A percentile compares a stretch with the other conserved stretches of the same genome.
These are phyloP conservation scores for Solanum clarkiae DNA, from an alignment of 257 asterid genomes.

Conservation along the genomic window DNA sequence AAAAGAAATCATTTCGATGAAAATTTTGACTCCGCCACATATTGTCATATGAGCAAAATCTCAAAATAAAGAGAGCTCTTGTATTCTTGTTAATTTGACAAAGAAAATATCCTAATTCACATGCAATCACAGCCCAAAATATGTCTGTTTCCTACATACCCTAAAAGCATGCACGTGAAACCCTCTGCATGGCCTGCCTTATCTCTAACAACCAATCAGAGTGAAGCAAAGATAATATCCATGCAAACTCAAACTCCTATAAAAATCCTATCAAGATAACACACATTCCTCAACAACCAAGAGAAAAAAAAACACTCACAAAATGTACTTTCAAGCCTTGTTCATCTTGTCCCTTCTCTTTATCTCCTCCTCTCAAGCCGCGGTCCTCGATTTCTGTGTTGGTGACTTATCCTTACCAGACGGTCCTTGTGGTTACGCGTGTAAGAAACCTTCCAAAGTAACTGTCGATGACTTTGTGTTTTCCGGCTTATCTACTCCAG, in stretches of 20 bases:
- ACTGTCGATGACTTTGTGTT: constrained; percentile 35
- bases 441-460: constrained; percentile 41
- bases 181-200: background rate
- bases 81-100: background rate
- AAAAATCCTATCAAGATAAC: background rate
- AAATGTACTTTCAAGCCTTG: background rate
- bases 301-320: constrained; percentile 4
- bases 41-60: background rate
- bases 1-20: no score
- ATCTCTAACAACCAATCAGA: background rate
- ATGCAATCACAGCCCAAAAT: constrained; percentile 13
- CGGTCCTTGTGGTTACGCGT: constrained; percentile 50
- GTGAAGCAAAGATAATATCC: background rate
- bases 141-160: constrained; percentile 4
- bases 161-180: constrained; percentile 2
- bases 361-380: constrained; percentile 17
- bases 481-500: constrained; percentile 29
- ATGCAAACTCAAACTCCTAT: background rate
- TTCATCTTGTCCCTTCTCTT: constrained; percentile 21
- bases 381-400: constrained; percentile 62
- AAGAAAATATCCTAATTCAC: constrained; percentile 6
- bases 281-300: background rate
- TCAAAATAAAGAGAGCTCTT: constrained; percentile 5
- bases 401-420: constrained; percentile 35
- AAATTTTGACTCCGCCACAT: no score